A percentile compares a stretch with the other conserved stretches of the same genome.
Evolutionary conservation across 2,329 filamentous ascomycete genomes (phyloP).

Genomic region (Fusarium guadeloupense): DNA sequence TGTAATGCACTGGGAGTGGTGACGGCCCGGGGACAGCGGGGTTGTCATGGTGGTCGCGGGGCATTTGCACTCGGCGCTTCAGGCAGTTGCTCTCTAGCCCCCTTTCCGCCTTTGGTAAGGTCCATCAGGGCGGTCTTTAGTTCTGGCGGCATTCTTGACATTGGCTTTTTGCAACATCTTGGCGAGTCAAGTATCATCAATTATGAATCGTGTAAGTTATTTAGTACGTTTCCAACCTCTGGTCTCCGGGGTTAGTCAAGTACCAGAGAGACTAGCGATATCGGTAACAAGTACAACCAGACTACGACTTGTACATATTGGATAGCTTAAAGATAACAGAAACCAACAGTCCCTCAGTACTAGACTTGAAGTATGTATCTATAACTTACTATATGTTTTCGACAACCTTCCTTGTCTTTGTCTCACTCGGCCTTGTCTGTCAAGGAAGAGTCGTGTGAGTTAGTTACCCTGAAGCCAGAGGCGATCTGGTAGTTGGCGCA

Average conservation of each 20-base stretch:
- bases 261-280: not conserved
- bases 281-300: not conserved
- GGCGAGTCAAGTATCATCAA: constrained; percentile 25
- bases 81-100: constrained; percentile 12
- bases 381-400: too few relatives aligned
- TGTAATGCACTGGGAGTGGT: constrained; percentile 10
- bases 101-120: constrained; percentile 25
- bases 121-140: not conserved
- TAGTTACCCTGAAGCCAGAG: too few relatives aligned
- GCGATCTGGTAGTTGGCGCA: too few relatives aligned
- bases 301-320: not conserved
- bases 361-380: too few relatives aligned
- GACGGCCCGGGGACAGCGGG: too few relatives aligned
- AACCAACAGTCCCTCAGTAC: too few relatives aligned
- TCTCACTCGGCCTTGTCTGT: too few relatives aligned
- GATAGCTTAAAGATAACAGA: too few relatives aligned
- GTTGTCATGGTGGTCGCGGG: constrained; percentile 33
- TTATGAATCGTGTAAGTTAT: constrained; percentile 25
- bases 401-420: too few relatives aligned
- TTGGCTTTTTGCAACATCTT: not conserved
- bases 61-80: constrained; percentile 9
- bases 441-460: too few relatives aligned
- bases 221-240: not conserved
- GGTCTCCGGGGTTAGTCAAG: not conserved
- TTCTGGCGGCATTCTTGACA: not conserved